Evolutionary conservation across 352 stramenopile genomes (phyloP), one percentile per base, ranked within the genome.

Genomic region (Pseudoperonospora humuli): DNA sequence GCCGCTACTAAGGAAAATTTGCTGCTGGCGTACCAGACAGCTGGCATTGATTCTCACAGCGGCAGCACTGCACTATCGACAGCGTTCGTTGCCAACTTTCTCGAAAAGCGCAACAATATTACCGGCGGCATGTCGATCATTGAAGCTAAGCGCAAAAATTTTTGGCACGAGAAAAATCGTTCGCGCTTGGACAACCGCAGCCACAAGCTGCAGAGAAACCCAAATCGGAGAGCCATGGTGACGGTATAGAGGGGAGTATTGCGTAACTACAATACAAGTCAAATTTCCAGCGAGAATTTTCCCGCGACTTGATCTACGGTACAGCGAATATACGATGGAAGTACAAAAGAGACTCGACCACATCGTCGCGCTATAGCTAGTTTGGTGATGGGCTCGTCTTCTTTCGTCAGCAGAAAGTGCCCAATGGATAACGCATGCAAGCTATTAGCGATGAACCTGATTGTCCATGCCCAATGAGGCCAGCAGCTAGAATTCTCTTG

Each of bases 181-280:
- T 80, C 77, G 43, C 76, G 77, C 20, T 64, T 93, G 36, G 78
- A 90, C 33, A 81, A 64, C 32, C 81, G 81, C 45, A 89, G 75
- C 37, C 77, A 93, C 63, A 93, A 93, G 61, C 50, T 93, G 23
- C 81, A 93, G 58, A 86, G 64, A 46, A 71, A 88, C 50, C 81
- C 81, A 44, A 93, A 93, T 49, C 77, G 81, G 49, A 57, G 56
- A 60, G 57, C 46, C 35, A 72, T 93, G 57, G 55, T 93, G 37
- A 87, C 73, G 10, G 81, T 93, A 48, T 93, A 89, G 61, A 67
- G 18, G 36, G 41, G 45, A 54, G 20, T 21, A 43, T 41, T 51
- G 37, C 32, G 40, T 49, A 53, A 27, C 28, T 32, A 43, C 24
- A 47, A 44, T 38, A 57, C 39, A 35, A 48, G 19, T 39, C 25